Base-by-base conservation (phyloP, 1,139 yeast species). In the Eremothecium gossypii region DNA sequence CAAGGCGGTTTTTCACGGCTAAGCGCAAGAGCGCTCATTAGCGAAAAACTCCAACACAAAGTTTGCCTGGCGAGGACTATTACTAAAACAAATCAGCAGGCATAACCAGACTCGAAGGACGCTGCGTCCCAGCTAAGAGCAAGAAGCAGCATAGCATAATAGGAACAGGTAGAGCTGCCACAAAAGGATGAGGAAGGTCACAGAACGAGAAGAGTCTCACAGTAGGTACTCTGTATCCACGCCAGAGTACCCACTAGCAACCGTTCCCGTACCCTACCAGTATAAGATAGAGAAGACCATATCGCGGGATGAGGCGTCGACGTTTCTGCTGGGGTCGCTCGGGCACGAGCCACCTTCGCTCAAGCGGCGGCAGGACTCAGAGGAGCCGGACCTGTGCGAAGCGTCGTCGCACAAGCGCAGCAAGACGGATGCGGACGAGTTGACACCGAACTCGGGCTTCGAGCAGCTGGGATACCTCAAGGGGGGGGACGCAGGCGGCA, bases 221-320 rank as follows among this genome's bases (percentile, higher is more conserved):
- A 8, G 17, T n/a, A 34, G 37, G 14, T 34, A 17, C 27, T 34
- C 37, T 10, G 29, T 23, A 14, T 34, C 37, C 11, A 23, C 12
- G 20, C 44, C 50, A 27, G 43, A 48, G 42, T 49, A 45, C 40
- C 53, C 53, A 11, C 37, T 49, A 32, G 37, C 42, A 37, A 42
- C 40, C 12, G 47, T 49, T 13, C 41, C 45, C 13, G 48, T 47
- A 27, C 53, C 53, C n/a, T 49, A 38, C 37, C 50, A 45, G 30
- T 49, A 49, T 37, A 48, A 44, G 41, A 42, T 48, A 42, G 38
- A 41, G 44, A 20, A 12, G 29, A 17, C 29, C 4, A 9, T 34
- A 11, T 34, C 37, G 27, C 20, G 37, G 9, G 37, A 34, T 14
- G 37, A 34, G 14, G 37, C 29, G 11, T n/a, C 29, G n/a, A 12